Conservation (phyloP, 768 basidiomycete genomes). For the Collybia sordida region DNA sequence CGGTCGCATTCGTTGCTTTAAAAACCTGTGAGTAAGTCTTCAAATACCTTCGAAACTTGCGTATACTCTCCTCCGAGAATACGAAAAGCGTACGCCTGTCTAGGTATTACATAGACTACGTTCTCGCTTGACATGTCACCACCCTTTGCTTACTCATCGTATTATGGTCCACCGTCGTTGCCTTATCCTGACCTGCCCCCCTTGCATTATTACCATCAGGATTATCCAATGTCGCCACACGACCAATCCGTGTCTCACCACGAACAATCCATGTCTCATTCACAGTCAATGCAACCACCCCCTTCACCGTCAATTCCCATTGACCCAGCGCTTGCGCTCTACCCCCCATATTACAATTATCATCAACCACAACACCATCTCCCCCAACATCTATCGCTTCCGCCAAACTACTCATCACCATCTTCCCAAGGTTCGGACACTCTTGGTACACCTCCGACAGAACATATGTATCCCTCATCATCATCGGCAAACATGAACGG, state of each 20-base stretch:
- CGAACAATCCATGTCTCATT: constrained; percentile 40
- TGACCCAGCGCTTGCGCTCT: constrained; percentile 70
- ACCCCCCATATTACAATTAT: constrained; percentile 64
- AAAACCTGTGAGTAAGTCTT: neutral
- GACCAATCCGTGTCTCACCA: constrained; percentile 41
- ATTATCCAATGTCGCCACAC: constrained; percentile 22
- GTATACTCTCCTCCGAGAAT: neutral
- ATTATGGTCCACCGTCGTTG: constrained; percentile 27
- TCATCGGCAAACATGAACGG: constrained; percentile 47
- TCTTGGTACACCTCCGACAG: constrained; percentile 71
- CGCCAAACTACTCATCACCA: constrained; percentile 68
- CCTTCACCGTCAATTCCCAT: constrained; percentile 64
- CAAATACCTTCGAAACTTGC: no score
- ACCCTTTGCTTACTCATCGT: constrained; percentile 34
- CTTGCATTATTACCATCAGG: constrained; percentile 16
- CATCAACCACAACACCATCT: constrained; percentile 48
- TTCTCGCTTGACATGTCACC: constrained; percentile 24
- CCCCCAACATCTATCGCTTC: constrained; percentile 54
- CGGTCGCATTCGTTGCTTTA: constrained; percentile 1
- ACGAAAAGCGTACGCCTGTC: neutral
- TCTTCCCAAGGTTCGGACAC: constrained; percentile 80
- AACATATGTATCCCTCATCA: constrained; percentile 53
- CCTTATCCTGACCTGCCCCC: constrained; percentile 28
- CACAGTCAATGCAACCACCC: constrained; percentile 45
- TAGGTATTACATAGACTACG: neutral